phyloP scores from a whole-genome alignment of 2,329 filamentous ascomycete genomes.

The Nemania bipapillata region DNA sequence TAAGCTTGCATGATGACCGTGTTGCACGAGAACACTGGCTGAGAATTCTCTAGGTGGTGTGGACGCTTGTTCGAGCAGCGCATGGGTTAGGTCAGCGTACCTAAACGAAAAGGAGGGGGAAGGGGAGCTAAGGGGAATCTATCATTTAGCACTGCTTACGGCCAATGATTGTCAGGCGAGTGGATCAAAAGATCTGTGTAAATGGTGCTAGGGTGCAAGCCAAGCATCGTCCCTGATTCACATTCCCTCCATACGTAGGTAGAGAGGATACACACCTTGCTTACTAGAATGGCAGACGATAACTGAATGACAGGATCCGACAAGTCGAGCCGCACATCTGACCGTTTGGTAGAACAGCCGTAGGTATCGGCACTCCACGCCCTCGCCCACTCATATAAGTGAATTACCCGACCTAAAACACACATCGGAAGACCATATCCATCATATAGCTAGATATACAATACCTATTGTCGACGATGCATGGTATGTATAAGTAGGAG shows the following conservation, averaged over 20 bases:
- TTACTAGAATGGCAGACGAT: neutral
- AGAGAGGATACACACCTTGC: conserved; percentile 2
- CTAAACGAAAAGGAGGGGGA: conserved; percentile 40
- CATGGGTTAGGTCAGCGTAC: conserved; percentile 35
- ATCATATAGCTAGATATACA: neutral
- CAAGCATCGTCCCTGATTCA: conserved; percentile 29
- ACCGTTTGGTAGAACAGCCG: neutral
- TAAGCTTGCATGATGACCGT: conserved; percentile 43
- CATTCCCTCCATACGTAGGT: neutral
- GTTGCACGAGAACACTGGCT: conserved; percentile 50
- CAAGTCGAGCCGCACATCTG: neutral
- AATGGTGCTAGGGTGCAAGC: conserved; percentile 29
- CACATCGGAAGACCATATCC: conserved; percentile 28
- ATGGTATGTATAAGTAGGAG: neutral
- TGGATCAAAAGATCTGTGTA: conserved; percentile 34
- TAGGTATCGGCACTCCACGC: no score
- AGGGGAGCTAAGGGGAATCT: conserved; percentile 42
- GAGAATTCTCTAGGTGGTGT: conserved; percentile 43
- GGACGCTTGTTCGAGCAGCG: conserved; percentile 34
- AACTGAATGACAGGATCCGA: conserved; percentile 1
- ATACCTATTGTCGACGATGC: conserved; percentile 16
- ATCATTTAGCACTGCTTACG: conserved; percentile 31
- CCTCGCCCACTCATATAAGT: neutral
- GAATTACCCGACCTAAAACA: neutral
- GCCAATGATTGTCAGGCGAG: conserved; percentile 41